Evolutionary conservation across 345 rosid genomes (phyloP).

Genomic region (Streptanthus diversifolius): DNA sequence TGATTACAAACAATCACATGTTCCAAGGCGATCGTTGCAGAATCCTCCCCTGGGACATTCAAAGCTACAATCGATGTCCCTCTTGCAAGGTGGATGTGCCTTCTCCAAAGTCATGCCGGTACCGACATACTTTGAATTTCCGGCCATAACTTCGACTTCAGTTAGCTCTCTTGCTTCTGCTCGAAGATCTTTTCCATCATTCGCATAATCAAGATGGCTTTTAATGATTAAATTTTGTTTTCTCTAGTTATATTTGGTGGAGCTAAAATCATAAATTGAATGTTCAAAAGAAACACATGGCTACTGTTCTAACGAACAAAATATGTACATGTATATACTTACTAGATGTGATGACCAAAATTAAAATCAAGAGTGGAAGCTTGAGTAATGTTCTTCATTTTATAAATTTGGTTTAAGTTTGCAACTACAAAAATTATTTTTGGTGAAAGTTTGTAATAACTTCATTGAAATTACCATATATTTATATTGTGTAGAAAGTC

Average conservation of each 20-base stretch:
- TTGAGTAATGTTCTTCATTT: conserved; percentile 13
- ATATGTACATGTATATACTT: neutral
- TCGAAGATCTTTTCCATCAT: conserved; percentile 14
- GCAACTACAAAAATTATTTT: no score
- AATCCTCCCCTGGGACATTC: neutral
- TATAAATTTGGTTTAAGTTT: neutral
- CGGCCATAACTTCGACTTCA: neutral
- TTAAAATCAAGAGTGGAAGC: neutral
- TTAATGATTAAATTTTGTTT: neutral
- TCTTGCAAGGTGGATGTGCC: conserved; percentile 1
- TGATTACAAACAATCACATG: conserved; percentile 1
- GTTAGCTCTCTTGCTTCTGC: conserved; percentile 4
- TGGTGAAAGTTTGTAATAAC: no score
- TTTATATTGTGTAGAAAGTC: no score
- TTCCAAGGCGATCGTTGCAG: neutral
- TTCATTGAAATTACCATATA: no score
- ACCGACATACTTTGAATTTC: neutral
- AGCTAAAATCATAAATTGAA: no score
- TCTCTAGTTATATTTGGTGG: neutral
- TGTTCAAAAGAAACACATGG: neutral
- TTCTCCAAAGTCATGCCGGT: neutral
- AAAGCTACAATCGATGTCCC: neutral
- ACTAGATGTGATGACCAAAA: conserved; percentile 23
- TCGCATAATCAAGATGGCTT: neutral
- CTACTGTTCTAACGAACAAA: neutral